phyloP scores from a whole-genome alignment of 2,329 filamentous ascomycete genomes.

The Mycosphaerella arachidis region DNA sequence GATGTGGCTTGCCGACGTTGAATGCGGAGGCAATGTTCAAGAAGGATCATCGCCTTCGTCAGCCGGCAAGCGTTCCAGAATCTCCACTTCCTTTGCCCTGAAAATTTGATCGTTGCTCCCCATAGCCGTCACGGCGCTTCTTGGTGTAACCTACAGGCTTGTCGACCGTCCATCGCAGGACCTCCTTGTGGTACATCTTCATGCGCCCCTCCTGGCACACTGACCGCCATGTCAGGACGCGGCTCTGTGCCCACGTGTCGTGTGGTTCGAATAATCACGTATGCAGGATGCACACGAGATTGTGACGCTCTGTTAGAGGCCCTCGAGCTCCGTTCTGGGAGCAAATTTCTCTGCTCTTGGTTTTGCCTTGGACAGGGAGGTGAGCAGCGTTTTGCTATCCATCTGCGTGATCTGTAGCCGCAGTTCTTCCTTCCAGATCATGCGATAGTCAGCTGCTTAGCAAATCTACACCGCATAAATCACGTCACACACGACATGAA shows the following conservation, averaged over 20 bases:
- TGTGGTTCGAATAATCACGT: neutral
- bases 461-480: neutral
- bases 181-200: neutral
- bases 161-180: neutral
- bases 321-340: neutral
- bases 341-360: neutral
- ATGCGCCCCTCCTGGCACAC: neutral
- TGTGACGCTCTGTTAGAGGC: no score
- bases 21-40: neutral
- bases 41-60: neutral
- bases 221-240: neutral
- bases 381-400: neutral
- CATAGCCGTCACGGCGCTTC: constrained; percentile 13
- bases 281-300: neutral
- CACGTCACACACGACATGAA: constrained; percentile 6
- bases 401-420: neutral
- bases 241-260: neutral
- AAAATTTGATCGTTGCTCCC: constrained; percentile 11
- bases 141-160: neutral
- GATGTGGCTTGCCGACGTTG: neutral
- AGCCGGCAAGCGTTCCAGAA: neutral
- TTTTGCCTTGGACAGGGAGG: neutral
- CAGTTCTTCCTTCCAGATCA: neutral
- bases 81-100: neutral
- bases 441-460: neutral